These are phyloP conservation scores for Penicillium soppii DNA, from an alignment of 495 filamentous ascomycete species.

Conservation along the genomic window DNA sequence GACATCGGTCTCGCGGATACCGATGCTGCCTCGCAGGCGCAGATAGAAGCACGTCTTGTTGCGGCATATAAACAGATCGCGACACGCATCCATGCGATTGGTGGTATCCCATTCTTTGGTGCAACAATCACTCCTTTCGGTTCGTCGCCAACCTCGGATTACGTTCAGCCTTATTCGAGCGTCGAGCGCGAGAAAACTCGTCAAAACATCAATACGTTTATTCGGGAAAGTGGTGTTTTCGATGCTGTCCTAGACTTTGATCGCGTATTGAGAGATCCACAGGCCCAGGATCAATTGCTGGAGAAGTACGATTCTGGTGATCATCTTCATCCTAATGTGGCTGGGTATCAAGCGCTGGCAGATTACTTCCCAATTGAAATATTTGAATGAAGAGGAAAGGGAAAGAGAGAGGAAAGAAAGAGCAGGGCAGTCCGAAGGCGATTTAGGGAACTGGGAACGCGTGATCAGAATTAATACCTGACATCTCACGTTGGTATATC, in stretches of 20 bases:
- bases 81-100: constrained; percentile 51
- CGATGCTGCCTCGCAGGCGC: constrained; percentile 46
- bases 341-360: constrained; percentile 62
- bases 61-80: constrained; percentile 58
- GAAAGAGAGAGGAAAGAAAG: too few species aligned
- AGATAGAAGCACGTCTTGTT: constrained; percentile 51
- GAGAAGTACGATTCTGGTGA: constrained; percentile 63
- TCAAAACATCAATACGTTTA: constrained; percentile 62
- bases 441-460: too few species aligned
- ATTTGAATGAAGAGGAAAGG: too few species aligned
- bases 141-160: constrained; percentile 27
- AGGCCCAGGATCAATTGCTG: constrained; percentile 41
- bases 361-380: constrained; percentile 58
- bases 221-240: constrained; percentile 56
- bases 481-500: too few species aligned
- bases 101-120: constrained; percentile 59
- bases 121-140: constrained; percentile 71
- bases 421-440: too few species aligned
- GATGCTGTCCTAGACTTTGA: constrained; percentile 67
- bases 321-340: constrained; percentile 68
- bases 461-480: too few species aligned
- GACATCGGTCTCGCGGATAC: constrained; percentile 60
- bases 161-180: constrained; percentile 49
- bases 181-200: constrained; percentile 56
- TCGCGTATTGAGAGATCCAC: constrained; percentile 51